These are phyloP conservation scores for Ceratocystis ficicola DNA, from an alignment of 2,329 filamentous ascomycete species.

Conservation along the genomic window DNA sequence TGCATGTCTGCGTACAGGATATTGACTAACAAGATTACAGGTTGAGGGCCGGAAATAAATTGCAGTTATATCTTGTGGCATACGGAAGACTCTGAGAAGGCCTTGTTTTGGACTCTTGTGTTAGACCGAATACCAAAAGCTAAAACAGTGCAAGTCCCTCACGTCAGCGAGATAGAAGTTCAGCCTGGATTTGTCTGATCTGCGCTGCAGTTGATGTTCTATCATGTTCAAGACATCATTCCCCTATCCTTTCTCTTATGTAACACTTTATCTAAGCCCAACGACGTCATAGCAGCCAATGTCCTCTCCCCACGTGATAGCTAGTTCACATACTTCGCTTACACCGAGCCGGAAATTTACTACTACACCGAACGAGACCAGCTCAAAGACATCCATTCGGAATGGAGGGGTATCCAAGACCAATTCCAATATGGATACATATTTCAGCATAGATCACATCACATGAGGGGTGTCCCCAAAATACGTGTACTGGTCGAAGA, in stretches of 20 bases:
- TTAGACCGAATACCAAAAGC: not conserved
- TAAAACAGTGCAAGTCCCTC: constrained; percentile 2
- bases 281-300: constrained; percentile 4
- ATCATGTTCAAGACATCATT: constrained; percentile 7
- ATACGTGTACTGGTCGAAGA: constrained; percentile 17
- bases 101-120: not conserved
- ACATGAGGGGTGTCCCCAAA: not conserved
- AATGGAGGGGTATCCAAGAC: not conserved
- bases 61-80: not conserved
- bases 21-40: constrained; percentile 24
- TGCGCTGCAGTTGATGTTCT: not conserved
- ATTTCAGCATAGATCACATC: not conserved
- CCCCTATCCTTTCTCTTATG: not conserved
- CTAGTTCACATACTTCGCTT: not conserved
- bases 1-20: not conserved
- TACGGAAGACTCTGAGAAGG: not conserved
- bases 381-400: not conserved
- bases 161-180: not conserved
- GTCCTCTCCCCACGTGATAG: not conserved
- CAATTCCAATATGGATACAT: no score
- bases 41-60: constrained; percentile 34
- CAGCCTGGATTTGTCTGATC: constrained; percentile 1
- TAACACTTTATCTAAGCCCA: not conserved
- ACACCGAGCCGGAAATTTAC: not conserved
- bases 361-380: not conserved